phyloP scores from a whole-genome alignment of 2,329 filamentous ascomycete genomes.

The Cladosporium sp. region DNA sequence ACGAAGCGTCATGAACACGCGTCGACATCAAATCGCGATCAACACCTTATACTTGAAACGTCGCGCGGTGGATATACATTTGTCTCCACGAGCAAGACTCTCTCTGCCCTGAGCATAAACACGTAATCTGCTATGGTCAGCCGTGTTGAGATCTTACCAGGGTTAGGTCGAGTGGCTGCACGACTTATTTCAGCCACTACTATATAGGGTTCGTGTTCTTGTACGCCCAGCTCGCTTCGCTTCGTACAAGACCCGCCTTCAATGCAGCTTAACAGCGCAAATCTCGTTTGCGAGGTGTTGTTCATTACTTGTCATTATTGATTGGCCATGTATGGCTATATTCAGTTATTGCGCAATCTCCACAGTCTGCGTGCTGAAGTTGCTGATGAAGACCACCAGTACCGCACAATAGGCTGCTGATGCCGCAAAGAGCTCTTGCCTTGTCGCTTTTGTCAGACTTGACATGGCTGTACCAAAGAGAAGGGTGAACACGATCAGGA shows the following conservation, averaged over 20 bases:
- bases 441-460: slow-evolving; percentile 27
- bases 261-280: neutral
- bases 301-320: neutral
- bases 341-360: neutral
- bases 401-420: slow-evolving; percentile 33
- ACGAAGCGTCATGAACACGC: slow-evolving; percentile 2
- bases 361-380: slow-evolving; percentile 25
- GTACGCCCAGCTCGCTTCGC: slow-evolving; percentile 4
- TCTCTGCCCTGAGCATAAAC: slow-evolving; percentile 1
- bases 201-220: slow-evolving; percentile 6
- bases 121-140: neutral
- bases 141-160: neutral
- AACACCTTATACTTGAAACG: slow-evolving; percentile 4
- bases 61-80: neutral
- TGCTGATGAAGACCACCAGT: slow-evolving; percentile 33
- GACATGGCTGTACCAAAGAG: slow-evolving; percentile 21
- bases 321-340: neutral
- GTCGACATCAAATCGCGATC: neutral
- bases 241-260: slow-evolving; percentile 4
- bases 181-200: slow-evolving; percentile 7
- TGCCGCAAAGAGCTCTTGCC: slow-evolving; percentile 34
- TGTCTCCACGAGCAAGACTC: neutral
- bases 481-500: neutral
- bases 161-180: neutral
- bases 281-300: neutral